Conservation (phyloP, 768 basidiomycete species). For the Lentinus brumalis region DNA sequence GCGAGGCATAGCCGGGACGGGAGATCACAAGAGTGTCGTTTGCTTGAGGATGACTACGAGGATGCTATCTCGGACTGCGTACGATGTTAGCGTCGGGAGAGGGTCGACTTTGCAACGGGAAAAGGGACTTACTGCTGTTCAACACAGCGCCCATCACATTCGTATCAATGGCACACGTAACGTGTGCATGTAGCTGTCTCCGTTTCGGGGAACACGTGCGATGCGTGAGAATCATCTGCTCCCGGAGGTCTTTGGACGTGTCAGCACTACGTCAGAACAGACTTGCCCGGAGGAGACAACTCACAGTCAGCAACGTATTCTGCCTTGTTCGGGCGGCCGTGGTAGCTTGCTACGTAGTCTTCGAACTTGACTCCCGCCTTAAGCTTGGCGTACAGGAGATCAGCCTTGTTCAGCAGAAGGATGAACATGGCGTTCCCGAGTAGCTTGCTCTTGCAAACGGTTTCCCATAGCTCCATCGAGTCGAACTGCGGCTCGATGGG, state of each 20-base stretch:
- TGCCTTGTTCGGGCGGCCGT: slow-evolving; percentile 48
- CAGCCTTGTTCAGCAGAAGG: slow-evolving; percentile 60
- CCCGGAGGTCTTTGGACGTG: slow-evolving; percentile 43
- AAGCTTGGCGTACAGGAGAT: slow-evolving; percentile 56
- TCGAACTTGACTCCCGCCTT: slow-evolving; percentile 42
- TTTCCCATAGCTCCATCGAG: slow-evolving; percentile 55
- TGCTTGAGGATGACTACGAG: slow-evolving; percentile 23
- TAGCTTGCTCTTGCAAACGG: slow-evolving; percentile 54
- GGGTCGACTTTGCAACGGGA: neutral
- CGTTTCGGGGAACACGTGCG: slow-evolving; percentile 46
- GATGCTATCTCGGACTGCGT: slow-evolving; percentile 32
- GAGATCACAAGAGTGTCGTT: slow-evolving; percentile 11
- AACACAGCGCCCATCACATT: slow-evolving; percentile 50
- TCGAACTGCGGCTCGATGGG: slow-evolving; percentile 41
- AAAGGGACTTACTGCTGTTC: slow-evolving; percentile 42
- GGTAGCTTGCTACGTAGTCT: slow-evolving; percentile 52
- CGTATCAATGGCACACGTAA: slow-evolving; percentile 55
- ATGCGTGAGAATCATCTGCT: slow-evolving; percentile 49
- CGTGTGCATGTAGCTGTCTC: slow-evolving; percentile 50
- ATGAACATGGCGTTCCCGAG: slow-evolving; percentile 54
- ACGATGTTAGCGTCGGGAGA: neutral
- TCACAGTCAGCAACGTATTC: slow-evolving; percentile 53
- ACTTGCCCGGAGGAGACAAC: slow-evolving; percentile 11
- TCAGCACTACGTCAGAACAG: neutral
- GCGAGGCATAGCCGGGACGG: neutral